Evolutionary conservation across 768 basidiomycete species (phyloP).

Genomic region (Cyclocybe aegerita): DNA sequence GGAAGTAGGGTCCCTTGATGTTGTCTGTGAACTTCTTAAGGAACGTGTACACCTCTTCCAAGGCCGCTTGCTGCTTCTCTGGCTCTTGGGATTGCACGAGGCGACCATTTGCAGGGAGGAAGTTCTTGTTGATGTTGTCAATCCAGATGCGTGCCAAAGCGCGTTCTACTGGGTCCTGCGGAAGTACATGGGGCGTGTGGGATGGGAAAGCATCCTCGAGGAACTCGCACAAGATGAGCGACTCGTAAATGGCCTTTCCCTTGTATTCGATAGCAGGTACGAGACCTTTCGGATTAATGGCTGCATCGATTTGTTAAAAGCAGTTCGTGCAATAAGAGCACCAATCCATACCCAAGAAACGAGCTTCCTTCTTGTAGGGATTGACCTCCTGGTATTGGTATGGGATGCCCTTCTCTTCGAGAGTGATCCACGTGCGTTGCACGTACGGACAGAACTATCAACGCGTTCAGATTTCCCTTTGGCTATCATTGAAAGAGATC

Average conservation of each 20-base stretch:
- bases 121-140: constrained; percentile 51
- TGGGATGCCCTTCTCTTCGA: constrained; percentile 65
- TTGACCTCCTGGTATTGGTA: constrained; percentile 71
- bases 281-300: constrained; percentile 68
- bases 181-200: constrained; percentile 46
- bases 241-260: constrained; percentile 63
- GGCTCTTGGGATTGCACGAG: constrained; percentile 40
- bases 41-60: constrained; percentile 27
- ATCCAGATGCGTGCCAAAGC: constrained; percentile 56
- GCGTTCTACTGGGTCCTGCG: constrained; percentile 49
- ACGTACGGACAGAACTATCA: constrained; percentile 58
- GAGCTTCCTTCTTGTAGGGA: constrained; percentile 66
- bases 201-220: constrained; percentile 59
- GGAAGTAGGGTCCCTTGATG: constrained; percentile 52
- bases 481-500: constrained; percentile 10
- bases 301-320: constrained; percentile 4
- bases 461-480: neutral
- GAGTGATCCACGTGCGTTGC: constrained; percentile 62
- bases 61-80: constrained; percentile 24
- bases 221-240: constrained; percentile 62
- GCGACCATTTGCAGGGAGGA: constrained; percentile 53
- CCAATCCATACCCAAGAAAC: constrained; percentile 44
- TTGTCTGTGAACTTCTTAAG: constrained; percentile 29
- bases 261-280: constrained; percentile 57
- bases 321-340: neutral